Percentiles rank a stretch among this genome's conserved stretches.
Evolutionary conservation across 1,284 basidiomycete genomes (phyloP).

Genomic region (Bondarzewia mesenterica): DNA sequence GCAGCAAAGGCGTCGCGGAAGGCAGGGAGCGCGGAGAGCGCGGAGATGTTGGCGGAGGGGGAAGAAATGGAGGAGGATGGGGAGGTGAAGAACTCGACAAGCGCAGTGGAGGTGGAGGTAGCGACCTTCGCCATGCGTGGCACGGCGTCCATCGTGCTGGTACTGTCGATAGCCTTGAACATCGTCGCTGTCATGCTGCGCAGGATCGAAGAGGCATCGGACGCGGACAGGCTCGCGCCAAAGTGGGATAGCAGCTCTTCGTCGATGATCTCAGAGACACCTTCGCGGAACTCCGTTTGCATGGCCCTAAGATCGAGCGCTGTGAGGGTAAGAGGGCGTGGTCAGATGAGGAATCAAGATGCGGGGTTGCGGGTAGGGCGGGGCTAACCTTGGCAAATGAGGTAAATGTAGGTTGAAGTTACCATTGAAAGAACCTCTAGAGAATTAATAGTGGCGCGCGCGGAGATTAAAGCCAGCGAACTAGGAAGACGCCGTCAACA

Average conservation of each 20-base stretch:
- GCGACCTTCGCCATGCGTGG: conserved; percentile 63
- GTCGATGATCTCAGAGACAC: conserved; percentile 38
- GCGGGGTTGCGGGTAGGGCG: background rate
- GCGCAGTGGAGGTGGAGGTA: conserved; percentile 45
- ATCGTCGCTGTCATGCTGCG: conserved; percentile 32
- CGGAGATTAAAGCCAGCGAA: conserved; percentile 75
- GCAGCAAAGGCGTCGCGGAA: conserved; percentile 46
- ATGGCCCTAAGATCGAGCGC: conserved; percentile 73
- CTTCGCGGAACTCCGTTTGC: conserved; percentile 53
- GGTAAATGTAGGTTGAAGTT: conserved; percentile 67
- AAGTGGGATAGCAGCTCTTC: conserved; percentile 46
- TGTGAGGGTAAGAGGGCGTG: conserved; percentile 10
- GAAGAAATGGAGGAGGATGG: conserved; percentile 28
- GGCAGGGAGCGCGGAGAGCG: conserved; percentile 27
- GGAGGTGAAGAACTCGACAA: conserved; percentile 48
- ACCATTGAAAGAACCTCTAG: conserved; percentile 72
- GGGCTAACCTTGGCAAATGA: conserved; percentile 62
- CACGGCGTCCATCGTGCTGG: conserved; percentile 61
- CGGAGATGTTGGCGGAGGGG: conserved; percentile 18
- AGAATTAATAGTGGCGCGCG: conserved; percentile 68
- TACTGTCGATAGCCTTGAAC: conserved; percentile 49
- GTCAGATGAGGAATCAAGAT: background rate
- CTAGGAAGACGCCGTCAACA: conserved; percentile 31
- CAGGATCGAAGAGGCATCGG: conserved; percentile 25
- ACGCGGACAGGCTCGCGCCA: conserved; percentile 28